Conservation (phyloP, 2,329 filamentous ascomycete species). For the Cytospora leucostoma region DNA sequence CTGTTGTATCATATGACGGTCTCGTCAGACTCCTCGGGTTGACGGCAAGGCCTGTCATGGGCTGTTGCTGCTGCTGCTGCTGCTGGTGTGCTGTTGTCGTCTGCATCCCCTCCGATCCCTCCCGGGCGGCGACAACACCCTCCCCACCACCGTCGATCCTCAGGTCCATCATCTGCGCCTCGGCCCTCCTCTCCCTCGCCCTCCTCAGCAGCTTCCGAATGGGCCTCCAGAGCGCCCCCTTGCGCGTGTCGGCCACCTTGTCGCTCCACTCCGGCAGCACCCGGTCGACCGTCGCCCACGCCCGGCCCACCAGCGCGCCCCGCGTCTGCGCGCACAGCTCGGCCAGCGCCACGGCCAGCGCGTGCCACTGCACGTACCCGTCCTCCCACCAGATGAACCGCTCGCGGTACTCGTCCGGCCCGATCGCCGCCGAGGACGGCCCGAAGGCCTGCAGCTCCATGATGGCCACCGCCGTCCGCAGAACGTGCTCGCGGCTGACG, state of each 20-base stretch:
- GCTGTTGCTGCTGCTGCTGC: slow-evolving; percentile 2
- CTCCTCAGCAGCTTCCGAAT: slow-evolving; percentile 55
- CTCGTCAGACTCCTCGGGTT: background rate
- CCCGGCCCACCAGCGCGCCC: slow-evolving; percentile 48
- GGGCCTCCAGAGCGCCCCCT: slow-evolving; percentile 55
- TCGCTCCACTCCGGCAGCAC: slow-evolving; percentile 47
- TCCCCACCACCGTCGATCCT: slow-evolving; percentile 25
- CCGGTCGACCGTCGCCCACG: slow-evolving; percentile 51
- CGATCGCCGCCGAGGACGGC: slow-evolving; percentile 38
- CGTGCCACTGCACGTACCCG: slow-evolving; percentile 57
- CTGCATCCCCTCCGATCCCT: background rate
- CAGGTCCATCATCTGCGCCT: slow-evolving; percentile 35
- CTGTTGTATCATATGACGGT: background rate
- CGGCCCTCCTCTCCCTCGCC: slow-evolving; percentile 45
- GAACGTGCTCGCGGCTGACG: slow-evolving; percentile 45
- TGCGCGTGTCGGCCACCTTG: slow-evolving; percentile 51
- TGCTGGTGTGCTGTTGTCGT: background rate
- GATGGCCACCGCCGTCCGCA: slow-evolving; percentile 50
- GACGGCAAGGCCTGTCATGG: background rate
- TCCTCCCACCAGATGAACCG: slow-evolving; percentile 51
- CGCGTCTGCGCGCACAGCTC: slow-evolving; percentile 52
- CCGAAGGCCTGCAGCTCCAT: slow-evolving; percentile 43
- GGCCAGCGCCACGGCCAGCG: slow-evolving; percentile 53
- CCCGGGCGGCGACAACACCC: background rate
- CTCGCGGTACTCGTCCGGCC: slow-evolving; percentile 29